phyloP scores from a whole-genome alignment of 1,284 basidiomycete species.

The Ganoderma lingzhi region DNA sequence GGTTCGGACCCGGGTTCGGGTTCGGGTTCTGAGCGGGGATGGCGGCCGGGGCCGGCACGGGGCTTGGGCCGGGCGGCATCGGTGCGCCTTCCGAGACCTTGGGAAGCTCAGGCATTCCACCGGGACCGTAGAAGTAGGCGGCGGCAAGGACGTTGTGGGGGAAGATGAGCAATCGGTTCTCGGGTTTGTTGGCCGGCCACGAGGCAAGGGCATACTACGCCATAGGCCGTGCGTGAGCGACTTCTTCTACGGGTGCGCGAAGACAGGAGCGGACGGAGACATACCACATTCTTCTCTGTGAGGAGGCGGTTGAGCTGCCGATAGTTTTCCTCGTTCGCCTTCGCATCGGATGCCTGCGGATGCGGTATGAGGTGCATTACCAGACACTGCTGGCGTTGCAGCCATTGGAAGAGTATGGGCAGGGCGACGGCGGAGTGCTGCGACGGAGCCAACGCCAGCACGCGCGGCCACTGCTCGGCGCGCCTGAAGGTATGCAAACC shows the following conservation, averaged over 20 bases:
- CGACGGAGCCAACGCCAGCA: conserved; percentile 53
- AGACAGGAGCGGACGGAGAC: conserved; percentile 28
- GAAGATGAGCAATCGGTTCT: conserved; percentile 63
- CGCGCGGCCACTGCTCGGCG: conserved; percentile 60
- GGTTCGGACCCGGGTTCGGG: not conserved
- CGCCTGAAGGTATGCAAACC: conserved; percentile 46
- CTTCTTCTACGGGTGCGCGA: not conserved
- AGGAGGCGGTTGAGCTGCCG: conserved; percentile 51
- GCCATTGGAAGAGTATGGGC: conserved; percentile 57
- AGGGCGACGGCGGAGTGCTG: conserved; percentile 50
- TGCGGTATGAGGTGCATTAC: conserved; percentile 33
- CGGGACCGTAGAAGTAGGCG: conserved; percentile 61
- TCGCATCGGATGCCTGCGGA: conserved; percentile 26
- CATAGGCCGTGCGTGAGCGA: not conserved
- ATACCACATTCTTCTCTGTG: conserved; percentile 50
- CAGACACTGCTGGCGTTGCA: conserved; percentile 44
- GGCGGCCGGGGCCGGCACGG: not conserved
- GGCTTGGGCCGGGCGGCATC: not conserved
- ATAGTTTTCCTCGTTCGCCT: conserved; percentile 51
- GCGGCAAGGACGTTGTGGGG: conserved; percentile 50
- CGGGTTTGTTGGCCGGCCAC: conserved; percentile 53
- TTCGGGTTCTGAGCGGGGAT: not conserved
- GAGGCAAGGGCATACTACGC: conserved; percentile 63
- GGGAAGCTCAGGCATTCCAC: conserved; percentile 65
- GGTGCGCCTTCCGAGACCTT: conserved; percentile 20